phyloP scores from a whole-genome alignment of 345 rosid species.

The Lumnitzera littorea region DNA sequence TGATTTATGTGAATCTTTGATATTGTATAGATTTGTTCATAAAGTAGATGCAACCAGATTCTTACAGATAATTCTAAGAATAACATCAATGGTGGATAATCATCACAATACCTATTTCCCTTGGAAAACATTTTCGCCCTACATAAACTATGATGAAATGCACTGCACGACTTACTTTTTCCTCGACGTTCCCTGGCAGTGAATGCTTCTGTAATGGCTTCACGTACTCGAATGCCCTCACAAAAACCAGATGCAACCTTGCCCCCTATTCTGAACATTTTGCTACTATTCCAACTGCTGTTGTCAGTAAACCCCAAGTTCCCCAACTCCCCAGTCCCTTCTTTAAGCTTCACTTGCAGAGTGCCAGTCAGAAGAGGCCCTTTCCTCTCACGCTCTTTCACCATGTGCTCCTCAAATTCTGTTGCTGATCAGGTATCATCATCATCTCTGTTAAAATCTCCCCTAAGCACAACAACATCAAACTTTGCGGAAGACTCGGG shows the following conservation, averaged over 20 bases:
- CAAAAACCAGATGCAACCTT: slow-evolving; percentile 32
- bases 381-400: slow-evolving; percentile 34
- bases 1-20: too few species aligned
- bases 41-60: too few species aligned
- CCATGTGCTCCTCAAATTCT: slow-evolving; percentile 27
- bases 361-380: slow-evolving; percentile 34
- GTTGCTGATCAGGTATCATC: slow-evolving; percentile 20
- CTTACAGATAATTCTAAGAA: too few species aligned
- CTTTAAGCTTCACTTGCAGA: slow-evolving; percentile 27
- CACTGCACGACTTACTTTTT: slow-evolving; percentile 14
- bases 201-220: slow-evolving; percentile 36
- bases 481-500: slow-evolving; percentile 28
- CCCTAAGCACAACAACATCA: slow-evolving; percentile 30
- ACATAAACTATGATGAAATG: too few species aligned
- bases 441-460: slow-evolving; percentile 31
- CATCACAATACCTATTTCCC: too few species aligned
- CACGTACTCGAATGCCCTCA: slow-evolving; percentile 23
- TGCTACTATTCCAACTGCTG: slow-evolving; percentile 38
- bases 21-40: too few species aligned
- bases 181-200: slow-evolving; percentile 29
- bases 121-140: too few species aligned
- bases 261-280: slow-evolving; percentile 31
- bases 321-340: slow-evolving; percentile 30
- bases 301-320: slow-evolving; percentile 31
- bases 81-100: too few species aligned